Percentiles rank a stretch among this genome's conserved stretches.
Evolutionary conservation across 768 basidiomycete genomes (phyloP).

Genomic region (Stropharia rugosoannulata): DNA sequence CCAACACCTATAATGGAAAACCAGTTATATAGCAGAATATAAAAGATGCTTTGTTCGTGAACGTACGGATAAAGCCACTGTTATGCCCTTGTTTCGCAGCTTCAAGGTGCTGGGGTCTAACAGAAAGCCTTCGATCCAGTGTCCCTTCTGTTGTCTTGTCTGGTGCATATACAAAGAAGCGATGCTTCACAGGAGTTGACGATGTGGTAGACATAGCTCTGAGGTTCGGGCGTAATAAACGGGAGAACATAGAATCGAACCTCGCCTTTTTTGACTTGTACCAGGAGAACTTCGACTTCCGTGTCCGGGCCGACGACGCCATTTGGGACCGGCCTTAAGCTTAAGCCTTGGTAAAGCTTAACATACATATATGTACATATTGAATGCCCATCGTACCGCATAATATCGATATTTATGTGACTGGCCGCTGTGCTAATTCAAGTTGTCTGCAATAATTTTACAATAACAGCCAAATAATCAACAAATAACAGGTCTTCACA

Average conservation of each 20-base stretch:
- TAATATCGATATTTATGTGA: too few species aligned
- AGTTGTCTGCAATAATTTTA: too few species aligned
- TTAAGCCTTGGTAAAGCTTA: too few species aligned
- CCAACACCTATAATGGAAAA: constrained; percentile 43
- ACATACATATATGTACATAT: too few species aligned
- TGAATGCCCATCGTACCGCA: too few species aligned
- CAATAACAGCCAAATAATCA: too few species aligned
- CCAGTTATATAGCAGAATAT: neutral
- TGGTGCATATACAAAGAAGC: constrained; percentile 59
- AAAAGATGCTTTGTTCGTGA: neutral
- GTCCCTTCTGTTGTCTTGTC: constrained; percentile 62
- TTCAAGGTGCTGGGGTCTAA: constrained; percentile 52
- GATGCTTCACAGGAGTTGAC: constrained; percentile 20
- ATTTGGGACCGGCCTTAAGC: too few species aligned
- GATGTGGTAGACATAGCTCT: constrained; percentile 21
- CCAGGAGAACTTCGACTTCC: too few species aligned
- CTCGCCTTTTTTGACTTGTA: neutral
- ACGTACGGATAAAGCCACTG: constrained; percentile 51
- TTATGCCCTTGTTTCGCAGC: constrained; percentile 38
- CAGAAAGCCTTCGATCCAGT: constrained; percentile 53
- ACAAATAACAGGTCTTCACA: too few species aligned
- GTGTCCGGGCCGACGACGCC: too few species aligned
- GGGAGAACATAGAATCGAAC: neutral
- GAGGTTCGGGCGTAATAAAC: neutral
- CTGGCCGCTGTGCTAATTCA: too few species aligned